phyloP scores from a whole-genome alignment of 768 basidiomycete species.

The Tylopilus felleus region DNA sequence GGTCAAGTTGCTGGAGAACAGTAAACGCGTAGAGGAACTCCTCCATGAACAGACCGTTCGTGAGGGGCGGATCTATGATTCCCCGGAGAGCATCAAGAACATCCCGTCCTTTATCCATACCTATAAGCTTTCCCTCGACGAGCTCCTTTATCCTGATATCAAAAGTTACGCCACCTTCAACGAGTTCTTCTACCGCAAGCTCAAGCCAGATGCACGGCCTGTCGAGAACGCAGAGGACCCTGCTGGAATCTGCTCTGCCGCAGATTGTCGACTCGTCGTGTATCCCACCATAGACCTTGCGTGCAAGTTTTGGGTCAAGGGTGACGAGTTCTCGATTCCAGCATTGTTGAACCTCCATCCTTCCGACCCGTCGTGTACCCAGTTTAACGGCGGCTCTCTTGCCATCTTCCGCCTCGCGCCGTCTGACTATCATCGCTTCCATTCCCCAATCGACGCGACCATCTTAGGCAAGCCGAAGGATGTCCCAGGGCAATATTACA shows the following conservation, averaged over 20 bases:
- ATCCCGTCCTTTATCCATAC: constrained; percentile 56
- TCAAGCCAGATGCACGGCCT: constrained; percentile 59
- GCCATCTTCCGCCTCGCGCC: constrained; percentile 78
- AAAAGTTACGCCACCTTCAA: constrained; percentile 67
- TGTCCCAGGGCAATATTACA: constrained; percentile 59
- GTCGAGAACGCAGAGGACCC: constrained; percentile 53
- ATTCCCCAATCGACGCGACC: constrained; percentile 60
- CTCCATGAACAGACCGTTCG: constrained; percentile 54
- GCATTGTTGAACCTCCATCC: constrained; percentile 49
- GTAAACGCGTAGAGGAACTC: constrained; percentile 44
- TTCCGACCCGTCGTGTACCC: constrained; percentile 37
- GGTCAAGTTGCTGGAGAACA: constrained; percentile 45
- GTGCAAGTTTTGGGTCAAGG: constrained; percentile 75
- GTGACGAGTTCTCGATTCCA: constrained; percentile 64
- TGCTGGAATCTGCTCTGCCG: constrained; percentile 55
- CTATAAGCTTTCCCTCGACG: constrained; percentile 51
- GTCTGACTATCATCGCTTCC: constrained; percentile 80
- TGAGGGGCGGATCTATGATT: constrained; percentile 56
- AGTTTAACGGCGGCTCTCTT: constrained; percentile 47
- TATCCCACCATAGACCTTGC: constrained; percentile 58
- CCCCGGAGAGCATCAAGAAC: constrained; percentile 45
- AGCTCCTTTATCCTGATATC: constrained; percentile 64
- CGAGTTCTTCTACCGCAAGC: constrained; percentile 66
- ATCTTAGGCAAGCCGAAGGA: constrained; percentile 40
- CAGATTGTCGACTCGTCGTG: constrained; percentile 74